A percentile compares a stretch with the other conserved stretches of the same genome.
Conservation (phyloP, 495 filamentous ascomycete species). For the Talaromyces wortmannii region DNA sequence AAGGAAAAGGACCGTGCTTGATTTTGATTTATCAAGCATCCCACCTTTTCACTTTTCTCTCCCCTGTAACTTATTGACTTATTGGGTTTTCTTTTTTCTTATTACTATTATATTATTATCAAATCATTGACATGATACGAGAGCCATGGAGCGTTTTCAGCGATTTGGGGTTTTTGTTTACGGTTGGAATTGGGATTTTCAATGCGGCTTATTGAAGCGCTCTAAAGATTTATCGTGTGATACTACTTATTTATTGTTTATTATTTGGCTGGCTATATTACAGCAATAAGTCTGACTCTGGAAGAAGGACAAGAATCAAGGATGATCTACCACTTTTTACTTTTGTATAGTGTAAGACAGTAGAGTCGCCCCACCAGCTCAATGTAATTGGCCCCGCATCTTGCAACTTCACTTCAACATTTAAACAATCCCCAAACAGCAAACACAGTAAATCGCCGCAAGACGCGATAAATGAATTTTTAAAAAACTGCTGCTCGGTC, state of each 20-base stretch:
- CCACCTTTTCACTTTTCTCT: not conserved
- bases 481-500: constrained; percentile 23
- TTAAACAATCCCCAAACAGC: too few species aligned
- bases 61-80: not conserved
- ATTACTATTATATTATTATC: not conserved
- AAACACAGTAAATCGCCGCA: too few species aligned
- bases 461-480: too few species aligned
- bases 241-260: not conserved
- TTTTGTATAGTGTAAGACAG: too few species aligned
- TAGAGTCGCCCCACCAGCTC: too few species aligned
- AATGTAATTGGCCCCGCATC: too few species aligned
- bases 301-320: not conserved
- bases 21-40: too few species aligned
- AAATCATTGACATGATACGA: not conserved
- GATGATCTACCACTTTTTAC: too few species aligned
- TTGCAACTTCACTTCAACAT: too few species aligned
- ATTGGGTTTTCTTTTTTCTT: not conserved
- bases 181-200: not conserved
- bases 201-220: too few species aligned
- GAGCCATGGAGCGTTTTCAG: not conserved
- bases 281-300: not conserved
- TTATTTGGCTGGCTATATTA: not conserved
- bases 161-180: not conserved
- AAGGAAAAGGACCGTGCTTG: not conserved
- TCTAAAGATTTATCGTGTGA: not conserved